phyloP scores from a whole-genome alignment of 2,329 filamentous ascomycete genomes.

The Exophiala alcalophila region DNA sequence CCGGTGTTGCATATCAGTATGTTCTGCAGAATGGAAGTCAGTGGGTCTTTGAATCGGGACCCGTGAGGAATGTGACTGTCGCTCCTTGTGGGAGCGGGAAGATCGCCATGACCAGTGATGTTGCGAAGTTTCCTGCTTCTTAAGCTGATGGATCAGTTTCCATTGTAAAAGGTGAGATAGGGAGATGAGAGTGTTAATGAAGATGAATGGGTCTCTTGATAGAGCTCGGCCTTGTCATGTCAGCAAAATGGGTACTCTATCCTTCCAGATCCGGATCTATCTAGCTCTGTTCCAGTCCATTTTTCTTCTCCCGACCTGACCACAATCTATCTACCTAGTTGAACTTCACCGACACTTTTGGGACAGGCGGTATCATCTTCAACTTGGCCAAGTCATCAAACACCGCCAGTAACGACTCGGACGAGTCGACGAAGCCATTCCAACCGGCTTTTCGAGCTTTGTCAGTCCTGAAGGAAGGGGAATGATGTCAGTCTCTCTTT shows the following conservation, averaged over 20 bases:
- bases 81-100: conserved; percentile 14
- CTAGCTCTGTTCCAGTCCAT: too few relatives aligned
- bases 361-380: conserved; percentile 29
- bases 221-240: too few relatives aligned
- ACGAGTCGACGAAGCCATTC: conserved; percentile 36
- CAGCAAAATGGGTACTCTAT: too few relatives aligned
- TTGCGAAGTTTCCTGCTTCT: conserved; percentile 11
- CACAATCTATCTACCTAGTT: too few relatives aligned
- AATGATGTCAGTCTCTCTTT: too few relatives aligned
- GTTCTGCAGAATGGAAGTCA: conserved; percentile 58
- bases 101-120: conserved; percentile 9
- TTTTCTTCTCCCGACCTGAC: too few relatives aligned
- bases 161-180: too few relatives aligned
- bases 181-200: not conserved
- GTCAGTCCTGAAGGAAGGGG: conserved; percentile 27
- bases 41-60: conserved; percentile 18
- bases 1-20: conserved; percentile 65
- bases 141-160: too few relatives aligned
- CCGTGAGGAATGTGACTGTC: conserved; percentile 6
- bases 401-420: conserved; percentile 31
- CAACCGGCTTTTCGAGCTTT: conserved; percentile 37
- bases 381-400: conserved; percentile 27
- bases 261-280: too few relatives aligned
- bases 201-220: too few relatives aligned
- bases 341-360: conserved; percentile 24